Base-by-base conservation (phyloP, 495 filamentous ascomycete genomes). In the Penicillium cinerascens region DNA sequence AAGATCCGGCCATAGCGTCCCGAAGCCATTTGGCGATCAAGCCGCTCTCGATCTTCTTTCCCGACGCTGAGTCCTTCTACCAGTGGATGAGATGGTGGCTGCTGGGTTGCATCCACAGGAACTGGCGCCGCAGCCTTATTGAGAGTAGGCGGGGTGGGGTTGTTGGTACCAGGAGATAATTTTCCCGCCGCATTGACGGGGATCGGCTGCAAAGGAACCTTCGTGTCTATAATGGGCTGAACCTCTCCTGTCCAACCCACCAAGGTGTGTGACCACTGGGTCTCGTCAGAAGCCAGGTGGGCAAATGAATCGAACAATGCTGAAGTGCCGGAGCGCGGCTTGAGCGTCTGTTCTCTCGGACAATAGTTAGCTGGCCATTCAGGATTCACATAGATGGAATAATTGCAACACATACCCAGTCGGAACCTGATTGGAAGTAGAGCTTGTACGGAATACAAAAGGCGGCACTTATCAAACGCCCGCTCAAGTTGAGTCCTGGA, bases 231-330 rank as follows among this genome's bases (percentile, higher is more conserved):
- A 9, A 76, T 66, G 3, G 75, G 70, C 46, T 87, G 81, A 41
- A 97, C 87, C 66, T 97, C 91, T 27, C 92, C 92, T 2, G 92
- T 92, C 92, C 92, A 97, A 17, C 87, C 91, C 43, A 97, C 86
- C 1, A 96, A 76, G 0, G 85, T 90, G 71, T 95, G 91, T 58
- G 88, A 86, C 89, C 89, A 97, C 18, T 81, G 79, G 7, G 82
- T 81, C 20, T 86, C 75, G 38, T 86, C 71, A 6, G 89, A 90
- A 7, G 88, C 87, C 21, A 97, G 81, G 67, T 92, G 85, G 16
- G 85, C 82, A 60, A 97, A 87, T 26, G 89, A 87, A 66, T 96
- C 91, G 67, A 92, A 92, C 21, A 97, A 76, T 17, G 92, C 89
- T 4, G 92, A 95, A 35, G 88, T 89, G 45, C 92, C 92, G 26